Evolutionary conservation across 148 eudicot species (phyloP).

Genomic region (Rhododendron mucronatum): DNA sequence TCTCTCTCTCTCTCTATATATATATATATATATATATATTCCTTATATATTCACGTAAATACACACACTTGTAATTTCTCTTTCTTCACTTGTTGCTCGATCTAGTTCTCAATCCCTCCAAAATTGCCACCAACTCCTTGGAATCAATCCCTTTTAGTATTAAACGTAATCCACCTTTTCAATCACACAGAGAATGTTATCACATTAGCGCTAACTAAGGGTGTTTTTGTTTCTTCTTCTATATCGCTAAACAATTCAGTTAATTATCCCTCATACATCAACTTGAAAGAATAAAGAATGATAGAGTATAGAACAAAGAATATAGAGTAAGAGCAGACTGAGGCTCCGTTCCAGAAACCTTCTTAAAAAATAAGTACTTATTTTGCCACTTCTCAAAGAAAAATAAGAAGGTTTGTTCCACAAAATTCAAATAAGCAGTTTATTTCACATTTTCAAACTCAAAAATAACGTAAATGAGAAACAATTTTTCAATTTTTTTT

Average conservation of each 20-base stretch:
- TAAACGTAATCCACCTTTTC: constrained; percentile 19
- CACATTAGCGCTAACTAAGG: constrained; percentile 23
- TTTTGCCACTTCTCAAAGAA: too few species aligned
- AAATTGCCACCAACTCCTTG: constrained; percentile 55
- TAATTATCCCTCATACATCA: neutral
- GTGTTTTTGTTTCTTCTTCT: constrained; percentile 26
- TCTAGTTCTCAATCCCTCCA: constrained; percentile 51
- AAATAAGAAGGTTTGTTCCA: too few species aligned
- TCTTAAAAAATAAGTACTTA: too few species aligned
- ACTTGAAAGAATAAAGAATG: constrained; percentile 15
- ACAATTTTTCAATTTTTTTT: too few species aligned
- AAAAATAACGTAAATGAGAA: too few species aligned
- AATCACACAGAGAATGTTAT: constrained; percentile 42
- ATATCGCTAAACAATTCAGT: neutral
- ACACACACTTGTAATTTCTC: constrained; percentile 48
- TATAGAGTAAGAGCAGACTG: neutral
- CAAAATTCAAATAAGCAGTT: too few species aligned
- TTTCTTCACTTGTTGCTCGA: constrained; percentile 30
- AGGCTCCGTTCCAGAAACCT: too few species aligned
- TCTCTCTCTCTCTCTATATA: too few species aligned
- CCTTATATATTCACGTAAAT: constrained; percentile 21
- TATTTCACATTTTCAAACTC: too few species aligned
- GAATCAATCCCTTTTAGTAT: constrained; percentile 37
- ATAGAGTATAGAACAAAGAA: neutral
- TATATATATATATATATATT: too few species aligned